A percentile compares a stretch with the other conserved stretches of the same genome.
Conservation (phyloP, 2,329 filamentous ascomycete genomes). For the Alternaria sp. region DNA sequence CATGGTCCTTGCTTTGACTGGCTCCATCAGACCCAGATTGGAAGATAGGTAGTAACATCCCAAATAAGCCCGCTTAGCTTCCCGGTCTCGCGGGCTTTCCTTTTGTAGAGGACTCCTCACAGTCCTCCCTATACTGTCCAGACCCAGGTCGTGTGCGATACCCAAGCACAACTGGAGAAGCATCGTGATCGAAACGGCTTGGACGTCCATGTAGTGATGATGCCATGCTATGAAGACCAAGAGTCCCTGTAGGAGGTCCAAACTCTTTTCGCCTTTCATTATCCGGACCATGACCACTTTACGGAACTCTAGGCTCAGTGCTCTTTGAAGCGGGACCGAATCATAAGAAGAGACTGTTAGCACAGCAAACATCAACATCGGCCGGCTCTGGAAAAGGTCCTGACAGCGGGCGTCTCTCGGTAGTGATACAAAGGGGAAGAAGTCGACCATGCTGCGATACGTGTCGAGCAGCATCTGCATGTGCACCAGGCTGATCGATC, state of each 20-base stretch:
- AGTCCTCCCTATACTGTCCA: constrained; percentile 34
- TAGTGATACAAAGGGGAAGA: constrained; percentile 44
- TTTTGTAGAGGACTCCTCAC: constrained; percentile 27
- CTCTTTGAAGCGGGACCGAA: constrained; percentile 36
- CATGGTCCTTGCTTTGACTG: constrained; percentile 29
- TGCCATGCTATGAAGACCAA: constrained; percentile 48
- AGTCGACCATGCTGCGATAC: constrained; percentile 42
- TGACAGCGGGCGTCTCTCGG: constrained; percentile 36
- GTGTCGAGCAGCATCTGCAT: constrained; percentile 44
- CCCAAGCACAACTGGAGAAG: constrained; percentile 44
- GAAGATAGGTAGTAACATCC: constrained; percentile 45
- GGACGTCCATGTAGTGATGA: constrained; percentile 46
- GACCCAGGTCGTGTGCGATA: constrained; percentile 39
- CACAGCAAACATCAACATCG: constrained; percentile 44
- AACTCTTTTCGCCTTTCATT: constrained; percentile 45
- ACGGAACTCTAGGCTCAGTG: constrained; percentile 45
- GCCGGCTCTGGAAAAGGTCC: constrained; percentile 39
- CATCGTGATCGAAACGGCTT: constrained; percentile 43
- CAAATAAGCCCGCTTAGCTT: constrained; percentile 44
- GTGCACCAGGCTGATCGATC: constrained; percentile 43
- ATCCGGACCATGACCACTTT: constrained; percentile 44
- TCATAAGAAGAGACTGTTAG: constrained; percentile 44
- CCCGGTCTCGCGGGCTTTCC: constrained; percentile 32
- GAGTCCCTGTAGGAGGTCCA: constrained; percentile 42
- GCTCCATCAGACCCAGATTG: constrained; percentile 36